These are phyloP conservation scores for Grosmannia penicillata DNA, from an alignment of 2,329 filamentous ascomycete genomes.

Conservation along the genomic window DNA sequence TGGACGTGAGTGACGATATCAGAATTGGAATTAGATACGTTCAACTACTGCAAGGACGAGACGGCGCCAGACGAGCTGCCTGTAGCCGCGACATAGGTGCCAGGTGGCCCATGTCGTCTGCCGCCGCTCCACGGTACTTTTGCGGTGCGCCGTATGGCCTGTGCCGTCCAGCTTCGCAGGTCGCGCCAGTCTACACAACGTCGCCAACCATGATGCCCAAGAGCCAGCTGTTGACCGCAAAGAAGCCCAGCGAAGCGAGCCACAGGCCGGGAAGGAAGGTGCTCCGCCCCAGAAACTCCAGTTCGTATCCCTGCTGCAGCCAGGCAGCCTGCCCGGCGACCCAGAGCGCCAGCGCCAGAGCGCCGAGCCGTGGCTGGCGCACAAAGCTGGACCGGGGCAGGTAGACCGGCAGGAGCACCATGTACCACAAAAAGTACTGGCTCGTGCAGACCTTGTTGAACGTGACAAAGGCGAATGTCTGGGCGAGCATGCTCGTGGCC, in stretches of 20 bases:
- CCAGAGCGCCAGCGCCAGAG: conserved; percentile 57
- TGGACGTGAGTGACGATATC: too few relatives aligned
- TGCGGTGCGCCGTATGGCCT: too few relatives aligned
- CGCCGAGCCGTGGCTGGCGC: conserved; percentile 41
- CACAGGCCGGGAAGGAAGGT: conserved; percentile 81
- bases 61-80: too few relatives aligned
- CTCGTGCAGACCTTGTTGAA: conserved; percentile 99
- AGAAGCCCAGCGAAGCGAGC: conserved; percentile 62
- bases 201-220: conserved; percentile 67
- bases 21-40: too few relatives aligned
- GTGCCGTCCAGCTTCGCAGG: too few relatives aligned
- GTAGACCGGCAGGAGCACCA: conserved; percentile 84
- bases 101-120: too few relatives aligned
- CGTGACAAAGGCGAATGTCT: conserved; percentile 92
- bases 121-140: too few relatives aligned
- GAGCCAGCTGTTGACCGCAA: conserved; percentile 76
- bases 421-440: conserved; percentile 99
- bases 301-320: conserved; percentile 59
- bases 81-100: too few relatives aligned
- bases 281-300: conserved; percentile 68
- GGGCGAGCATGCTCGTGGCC: conserved; percentile 72
- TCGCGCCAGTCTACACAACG: conserved; percentile 14
- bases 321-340: conserved; percentile 58
- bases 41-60: too few relatives aligned
- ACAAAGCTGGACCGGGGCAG: conserved; percentile 68